Percentiles rank a stretch among this genome's conserved stretches.
These are phyloP conservation scores for Cynara cardunculus DNA, from an alignment of 129 eudicot genomes.

Conservation along the genomic window DNA sequence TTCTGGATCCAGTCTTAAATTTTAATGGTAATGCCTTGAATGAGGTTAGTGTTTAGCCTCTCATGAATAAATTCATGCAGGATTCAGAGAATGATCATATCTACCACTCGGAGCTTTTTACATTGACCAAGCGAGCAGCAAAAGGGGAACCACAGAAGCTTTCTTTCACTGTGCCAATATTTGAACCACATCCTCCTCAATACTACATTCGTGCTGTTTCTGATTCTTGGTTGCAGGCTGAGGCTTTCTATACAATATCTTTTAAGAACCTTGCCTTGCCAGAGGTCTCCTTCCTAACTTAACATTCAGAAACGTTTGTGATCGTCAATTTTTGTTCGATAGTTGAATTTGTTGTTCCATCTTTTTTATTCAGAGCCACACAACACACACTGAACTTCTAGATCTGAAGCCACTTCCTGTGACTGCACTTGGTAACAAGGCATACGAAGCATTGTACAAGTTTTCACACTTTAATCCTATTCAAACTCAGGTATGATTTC, in stretches of 20 bases:
- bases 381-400: constrained; percentile 92
- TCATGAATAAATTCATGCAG: constrained; percentile 36
- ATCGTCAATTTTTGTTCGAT: background rate
- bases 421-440: constrained; percentile 84
- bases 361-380: constrained; percentile 63
- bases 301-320: background rate
- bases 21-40: background rate
- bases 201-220: constrained; percentile 95
- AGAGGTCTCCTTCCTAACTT: constrained; percentile 52
- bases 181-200: constrained; percentile 99
- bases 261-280: constrained; percentile 87
- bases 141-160: constrained; percentile 93
- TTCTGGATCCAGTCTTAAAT: background rate
- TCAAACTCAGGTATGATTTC: constrained; percentile 78
- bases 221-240: constrained; percentile 93
- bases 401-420: constrained; percentile 98
- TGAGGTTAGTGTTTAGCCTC: background rate
- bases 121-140: constrained; percentile 78
- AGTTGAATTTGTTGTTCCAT: constrained; percentile 2
- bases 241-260: constrained; percentile 84
- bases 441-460: constrained; percentile 74
- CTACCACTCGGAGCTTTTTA: constrained; percentile 93
- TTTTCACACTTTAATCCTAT: constrained; percentile 98
- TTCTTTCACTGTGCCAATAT: constrained; percentile 92
- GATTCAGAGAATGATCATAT: constrained; percentile 98